Base-by-base conservation (phyloP, 2,329 filamentous ascomycete species). In the Blastomyces silverae region DNA sequence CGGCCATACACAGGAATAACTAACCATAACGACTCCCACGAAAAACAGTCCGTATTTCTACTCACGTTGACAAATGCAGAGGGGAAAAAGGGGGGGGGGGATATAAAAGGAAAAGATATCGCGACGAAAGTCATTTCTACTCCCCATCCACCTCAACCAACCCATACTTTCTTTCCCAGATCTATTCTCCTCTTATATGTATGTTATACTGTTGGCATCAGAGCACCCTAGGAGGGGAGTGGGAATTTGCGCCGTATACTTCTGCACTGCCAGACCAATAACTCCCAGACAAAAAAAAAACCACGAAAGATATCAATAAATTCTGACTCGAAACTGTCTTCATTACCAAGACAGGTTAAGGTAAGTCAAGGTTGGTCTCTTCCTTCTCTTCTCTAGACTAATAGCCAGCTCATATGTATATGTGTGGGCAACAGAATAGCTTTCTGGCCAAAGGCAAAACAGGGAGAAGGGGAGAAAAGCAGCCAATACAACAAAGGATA, bases 401-500 rank as follows among this genome's bases (percentile, higher is more conserved):
- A 20, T 11, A 3, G 25, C 39, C 44, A 50, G 42, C 15, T 50
- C 28, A 28, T 20, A n/a, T 37, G 42, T 44, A 20, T 11, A 61
- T 25, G 44, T 37, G 39, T 37, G 8, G 34, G 34, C 34, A 37
- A 37, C 10, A 53, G 6, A 53, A 53, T 53, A 17, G 50, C 17
- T 44, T 44, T 53, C 50, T 28, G 13, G 50, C 50, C 22, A 31
- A 53, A 53, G 15, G n/a, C 13, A 52, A 25, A 28, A 25, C 3
- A n/a, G n/a, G 3, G 28, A 52, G n/a, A 52, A 52, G n/a, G 25
- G 11, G n/a, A 52, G 22, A 52, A 25, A 22, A 25, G 48, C 37
- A 61, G 28, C 17, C 50, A 48, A 50, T 61, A 61, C 44, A 61
- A 61, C 44, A 61, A 22, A 50, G 28, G 44, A 37, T 22, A 61